Percentiles rank a stretch among this genome's conserved stretches.
Conservation (phyloP, 306 rosid species). For the Argentina anserina region DNA sequence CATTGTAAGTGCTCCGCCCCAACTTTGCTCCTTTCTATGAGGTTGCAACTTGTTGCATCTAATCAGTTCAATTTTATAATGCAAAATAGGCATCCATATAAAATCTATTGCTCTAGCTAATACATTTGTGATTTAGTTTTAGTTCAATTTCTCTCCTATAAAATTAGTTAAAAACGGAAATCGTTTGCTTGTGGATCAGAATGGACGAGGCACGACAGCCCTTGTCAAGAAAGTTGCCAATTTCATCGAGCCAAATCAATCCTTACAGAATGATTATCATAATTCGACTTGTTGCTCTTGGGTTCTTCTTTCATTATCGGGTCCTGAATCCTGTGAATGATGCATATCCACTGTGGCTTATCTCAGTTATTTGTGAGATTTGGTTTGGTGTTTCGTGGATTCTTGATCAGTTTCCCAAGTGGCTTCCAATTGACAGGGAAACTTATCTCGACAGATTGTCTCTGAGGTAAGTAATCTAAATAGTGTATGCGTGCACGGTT, state of each 20-base stretch:
- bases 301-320: conserved; percentile 65
- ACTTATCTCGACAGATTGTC: conserved; percentile 61
- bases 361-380: conserved; percentile 63
- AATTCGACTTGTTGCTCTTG: conserved; percentile 54
- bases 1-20: conserved; percentile 36
- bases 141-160: neutral
- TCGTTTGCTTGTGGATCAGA: conserved; percentile 32
- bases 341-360: conserved; percentile 62
- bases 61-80: neutral
- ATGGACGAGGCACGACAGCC: conserved; percentile 68
- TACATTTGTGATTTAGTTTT: neutral
- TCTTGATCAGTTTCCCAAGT: conserved; percentile 61
- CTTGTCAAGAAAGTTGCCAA: conserved; percentile 53
- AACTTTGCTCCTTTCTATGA: neutral
- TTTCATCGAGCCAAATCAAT: conserved; percentile 52
- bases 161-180: neutral
- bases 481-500: neutral
- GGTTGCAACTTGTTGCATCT: neutral
- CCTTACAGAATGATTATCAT: conserved; percentile 64
- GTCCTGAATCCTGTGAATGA: conserved; percentile 47
- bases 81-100: neutral
- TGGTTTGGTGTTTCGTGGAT: conserved; percentile 75
- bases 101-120: neutral
- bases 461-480: conserved; percentile 40
- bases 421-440: conserved; percentile 59